Evolutionary conservation across 768 basidiomycete species (phyloP), one percentile per base, ranked within the genome.

Genomic region (Pholiota molesta): DNA sequence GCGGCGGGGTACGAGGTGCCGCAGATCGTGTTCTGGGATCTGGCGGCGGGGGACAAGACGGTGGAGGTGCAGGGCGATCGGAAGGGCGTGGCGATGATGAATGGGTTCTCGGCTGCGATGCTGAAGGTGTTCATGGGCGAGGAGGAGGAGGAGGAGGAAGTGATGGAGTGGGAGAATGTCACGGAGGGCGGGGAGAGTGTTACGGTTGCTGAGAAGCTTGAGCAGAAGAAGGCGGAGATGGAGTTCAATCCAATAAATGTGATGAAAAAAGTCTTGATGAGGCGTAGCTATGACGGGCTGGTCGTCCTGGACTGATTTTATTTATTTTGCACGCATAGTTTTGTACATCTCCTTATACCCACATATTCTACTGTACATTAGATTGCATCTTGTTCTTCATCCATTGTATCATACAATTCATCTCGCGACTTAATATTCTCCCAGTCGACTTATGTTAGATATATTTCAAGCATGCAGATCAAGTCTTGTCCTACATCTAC

Each of bases 11-110:
- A 92, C 66, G 84, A 88, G 62, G 71, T 91, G 28, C 91, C 90
- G 17, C 80, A 91, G 75, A 78, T 92, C 55, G 87, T 92, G 37
- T 92, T 83, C 71, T 91, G 90, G 90, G 79, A 91, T 69, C 71
- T 91, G 69, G 71, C 72, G 3, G 65, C 62, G 0, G 79, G 80
- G 52, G 74, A 74, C 9, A 67, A 54, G 59, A 75, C 70, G n/a
- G 70, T 75, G 33, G 87, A 88, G 47, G 85, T 85, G 28, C 75
- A 75, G 52, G 78, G 76, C 19, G 81, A 86, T 33, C 73, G 75
- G 69, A 77, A 81, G 71, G 90, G 90, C 0, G 89, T 90, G 35
- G 87, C 87, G 52, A 73, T 91, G 70, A 75, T 91, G 76, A 88
- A 81, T 68, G 91, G 90, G 54, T 91, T 87, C 68, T 88, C 86